These are phyloP conservation scores for Brassica hybrid DNA, from an alignment of 441 rosid species.

Conservation along the genomic window DNA sequence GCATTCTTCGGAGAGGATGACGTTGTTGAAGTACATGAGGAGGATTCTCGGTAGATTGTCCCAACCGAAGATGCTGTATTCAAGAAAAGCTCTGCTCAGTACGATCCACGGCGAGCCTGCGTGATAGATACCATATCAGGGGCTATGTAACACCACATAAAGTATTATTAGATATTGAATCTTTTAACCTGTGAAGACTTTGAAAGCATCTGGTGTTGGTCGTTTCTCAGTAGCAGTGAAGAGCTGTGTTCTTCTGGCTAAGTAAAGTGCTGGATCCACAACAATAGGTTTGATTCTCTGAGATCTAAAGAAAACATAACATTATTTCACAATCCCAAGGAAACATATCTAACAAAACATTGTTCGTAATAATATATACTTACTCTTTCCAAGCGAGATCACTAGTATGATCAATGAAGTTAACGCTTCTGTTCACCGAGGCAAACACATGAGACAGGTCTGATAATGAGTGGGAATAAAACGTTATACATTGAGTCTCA, in stretches of 20 bases:
- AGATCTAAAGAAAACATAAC: background rate
- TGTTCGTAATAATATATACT: background rate
- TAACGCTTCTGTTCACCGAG: background rate
- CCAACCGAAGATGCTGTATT: background rate
- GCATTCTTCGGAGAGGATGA: slow-evolving; percentile 2
- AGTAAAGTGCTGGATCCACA: slow-evolving; percentile 2
- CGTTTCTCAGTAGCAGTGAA: background rate
- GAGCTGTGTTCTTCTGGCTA: slow-evolving; percentile 3
- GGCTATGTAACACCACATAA: background rate
- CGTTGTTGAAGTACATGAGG: slow-evolving; percentile 8
- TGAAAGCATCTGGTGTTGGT: slow-evolving; percentile 9
- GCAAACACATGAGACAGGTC: slow-evolving; percentile 11
- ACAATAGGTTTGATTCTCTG: slow-evolving; percentile 2
- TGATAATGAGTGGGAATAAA: background rate
- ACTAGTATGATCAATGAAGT: slow-evolving; percentile 1
- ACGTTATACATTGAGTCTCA: background rate
- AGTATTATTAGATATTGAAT: background rate
- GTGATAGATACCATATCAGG: background rate
- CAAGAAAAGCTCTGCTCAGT: background rate
- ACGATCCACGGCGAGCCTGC: background rate
- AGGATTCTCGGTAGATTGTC: background rate
- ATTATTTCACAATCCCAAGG: too few species aligned
- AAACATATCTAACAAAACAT: background rate
- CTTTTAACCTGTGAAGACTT: background rate
- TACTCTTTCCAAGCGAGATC: slow-evolving; percentile 9